phyloP scores from a whole-genome alignment of 2,329 filamentous ascomycete genomes.

The Monilinia aucupariae region DNA sequence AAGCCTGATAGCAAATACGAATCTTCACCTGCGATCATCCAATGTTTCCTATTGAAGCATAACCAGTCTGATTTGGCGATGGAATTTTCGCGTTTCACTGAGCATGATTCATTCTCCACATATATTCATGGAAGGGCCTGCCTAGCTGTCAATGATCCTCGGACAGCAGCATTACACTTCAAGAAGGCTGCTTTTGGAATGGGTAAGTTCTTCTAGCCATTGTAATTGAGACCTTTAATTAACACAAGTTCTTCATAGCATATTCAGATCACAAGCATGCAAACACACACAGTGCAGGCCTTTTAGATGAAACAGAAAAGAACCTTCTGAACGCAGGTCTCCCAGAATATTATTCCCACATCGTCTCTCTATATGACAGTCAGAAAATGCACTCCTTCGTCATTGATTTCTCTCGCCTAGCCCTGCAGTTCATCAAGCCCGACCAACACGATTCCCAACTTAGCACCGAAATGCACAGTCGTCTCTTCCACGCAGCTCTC shows the following conservation, averaged over 20 bases:
- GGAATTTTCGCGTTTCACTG: slow-evolving; percentile 52
- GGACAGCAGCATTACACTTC: slow-evolving; percentile 69
- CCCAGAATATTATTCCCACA: slow-evolving; percentile 79
- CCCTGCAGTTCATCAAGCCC: slow-evolving; percentile 54
- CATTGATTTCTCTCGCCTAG: slow-evolving; percentile 73
- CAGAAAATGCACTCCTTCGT: slow-evolving; percentile 73
- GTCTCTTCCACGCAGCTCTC: slow-evolving; percentile 77
- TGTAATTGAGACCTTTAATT: not conserved
- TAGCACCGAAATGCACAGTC: slow-evolving; percentile 69
- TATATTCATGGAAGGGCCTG: slow-evolving; percentile 82
- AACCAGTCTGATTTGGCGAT: slow-evolving; percentile 55
- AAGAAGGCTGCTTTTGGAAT: slow-evolving; percentile 77
- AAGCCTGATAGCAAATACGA: slow-evolving; percentile 62
- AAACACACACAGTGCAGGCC: slow-evolving; percentile 54
- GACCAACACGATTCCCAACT: slow-evolving; percentile 32
- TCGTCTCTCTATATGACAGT: slow-evolving; percentile 75
- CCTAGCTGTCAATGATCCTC: slow-evolving; percentile 67
- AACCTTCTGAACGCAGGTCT: slow-evolving; percentile 64
- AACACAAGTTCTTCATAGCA: slow-evolving; percentile 26
- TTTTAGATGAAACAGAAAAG: slow-evolving; percentile 74
- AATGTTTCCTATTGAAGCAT: slow-evolving; percentile 56
- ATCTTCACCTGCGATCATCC: slow-evolving; percentile 53
- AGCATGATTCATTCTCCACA: slow-evolving; percentile 56
- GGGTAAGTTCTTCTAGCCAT: slow-evolving; percentile 50
- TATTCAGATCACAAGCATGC: slow-evolving; percentile 25